phyloP scores from a whole-genome alignment of 805 yeast genomes.

The Yueomyces sinensis region DNA sequence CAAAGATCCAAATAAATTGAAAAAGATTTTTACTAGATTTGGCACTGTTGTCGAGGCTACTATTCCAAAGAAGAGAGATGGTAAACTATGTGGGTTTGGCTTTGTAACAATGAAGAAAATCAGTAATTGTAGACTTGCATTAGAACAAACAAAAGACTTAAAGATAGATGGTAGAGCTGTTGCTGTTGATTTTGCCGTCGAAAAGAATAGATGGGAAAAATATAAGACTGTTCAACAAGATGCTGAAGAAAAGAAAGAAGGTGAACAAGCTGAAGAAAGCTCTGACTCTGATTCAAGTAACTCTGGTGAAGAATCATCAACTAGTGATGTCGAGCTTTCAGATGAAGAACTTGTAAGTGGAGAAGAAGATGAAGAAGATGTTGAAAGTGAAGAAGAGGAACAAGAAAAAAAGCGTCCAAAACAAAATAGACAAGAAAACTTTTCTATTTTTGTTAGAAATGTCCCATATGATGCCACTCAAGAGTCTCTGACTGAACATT shows the following conservation, averaged over 20 bases:
- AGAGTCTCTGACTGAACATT: conserved; percentile 68
- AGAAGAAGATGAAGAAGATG: conserved; percentile 20
- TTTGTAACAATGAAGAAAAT: conserved; percentile 82
- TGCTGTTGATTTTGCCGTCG: conserved; percentile 87
- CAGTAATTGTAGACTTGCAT: conserved; percentile 66
- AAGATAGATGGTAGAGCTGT: conserved; percentile 84
- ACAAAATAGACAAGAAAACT: conserved; percentile 53
- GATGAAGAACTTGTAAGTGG: conserved; percentile 17
- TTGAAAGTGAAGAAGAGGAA: conserved; percentile 22
- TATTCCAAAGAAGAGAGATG: conserved; percentile 79
- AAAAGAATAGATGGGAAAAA: conserved; percentile 71
- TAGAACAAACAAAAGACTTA: conserved; percentile 59
- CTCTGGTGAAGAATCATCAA: conserved; percentile 23
- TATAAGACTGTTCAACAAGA: conserved; percentile 34
- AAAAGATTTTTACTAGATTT: conserved; percentile 54
- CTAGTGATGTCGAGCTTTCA: conserved; percentile 21
- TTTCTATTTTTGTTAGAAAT: conserved; percentile 76
- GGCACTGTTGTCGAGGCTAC: conserved; percentile 84
- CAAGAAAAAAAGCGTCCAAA: conserved; percentile 21
- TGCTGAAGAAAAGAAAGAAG: conserved; percentile 27
- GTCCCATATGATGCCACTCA: conserved; percentile 89
- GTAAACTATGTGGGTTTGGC: conserved; percentile 88
- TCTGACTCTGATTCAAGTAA: conserved; percentile 23
- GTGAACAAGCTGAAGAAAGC: conserved; percentile 29
- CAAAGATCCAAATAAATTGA: conserved; percentile 59